Base-by-base conservation (phyloP, 2,329 filamentous ascomycete species). In the Fusarium nelsonii region DNA sequence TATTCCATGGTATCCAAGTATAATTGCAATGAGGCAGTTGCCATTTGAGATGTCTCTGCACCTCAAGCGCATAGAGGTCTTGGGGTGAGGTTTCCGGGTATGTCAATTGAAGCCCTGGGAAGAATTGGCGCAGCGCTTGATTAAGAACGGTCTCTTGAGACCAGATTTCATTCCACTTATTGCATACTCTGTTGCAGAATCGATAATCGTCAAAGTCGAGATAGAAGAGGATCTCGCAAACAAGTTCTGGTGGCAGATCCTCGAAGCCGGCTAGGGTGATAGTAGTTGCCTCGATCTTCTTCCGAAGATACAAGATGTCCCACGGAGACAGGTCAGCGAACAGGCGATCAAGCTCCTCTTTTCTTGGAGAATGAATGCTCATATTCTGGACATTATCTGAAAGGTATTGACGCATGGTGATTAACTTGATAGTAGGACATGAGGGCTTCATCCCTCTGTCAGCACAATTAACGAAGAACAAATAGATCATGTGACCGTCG, bases 161-260 rank as follows among this genome's bases (percentile, higher is more conserved):
- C 75, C 76, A 78, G 8, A 54, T 26, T 2, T 37, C 23, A 8
- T 60, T 58, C 77, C 77, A 79, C n/a, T 57, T 55, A 14, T 41
- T 72, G 11, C 64, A 78, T 3, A 77, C 77, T 7, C 59, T 26
- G 15, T 33, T 64, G 49, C 76, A 78, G 36, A 41, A 58, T 52
- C 73, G 43, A 26, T 75, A 61, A 28, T 78, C 77, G 8, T 73
- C 50, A 8, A 77, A 41, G 0, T 56, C 45, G 15, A 79, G 67
- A 15, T 73, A 53, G 1, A 55, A 53, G 14, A 70, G 57, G 23
- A 78, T 59, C 8, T 56, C 15, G 14, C 68, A 73, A 14, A 78
- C 36, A 11, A 79, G 46, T 48, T 79, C 78, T 6, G 50, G 45
- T 1, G 78, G 76, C 0, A 79, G 67, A 34, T 76, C 66, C 3